A percentile compares a stretch with the other conserved stretches of the same genome.
Conservation (phyloP, 495 filamentous ascomycete genomes). For the Penicillium taxi region DNA sequence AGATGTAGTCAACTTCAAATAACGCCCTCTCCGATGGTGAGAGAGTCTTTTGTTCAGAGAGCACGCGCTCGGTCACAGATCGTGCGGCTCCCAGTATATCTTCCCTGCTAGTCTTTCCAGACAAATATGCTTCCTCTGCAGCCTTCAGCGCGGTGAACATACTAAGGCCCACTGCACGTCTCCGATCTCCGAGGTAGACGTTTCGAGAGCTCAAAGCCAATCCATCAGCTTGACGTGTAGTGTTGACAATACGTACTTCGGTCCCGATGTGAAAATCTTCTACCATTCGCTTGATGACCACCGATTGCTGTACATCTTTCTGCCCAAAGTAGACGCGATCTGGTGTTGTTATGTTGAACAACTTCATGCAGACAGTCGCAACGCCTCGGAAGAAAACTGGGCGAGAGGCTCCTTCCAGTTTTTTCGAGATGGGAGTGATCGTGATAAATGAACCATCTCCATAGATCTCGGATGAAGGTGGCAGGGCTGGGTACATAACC, state of each 20-base stretch:
- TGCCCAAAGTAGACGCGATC: slow-evolving; percentile 94
- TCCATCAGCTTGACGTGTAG: slow-evolving; percentile 71
- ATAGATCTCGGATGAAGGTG: slow-evolving; percentile 70
- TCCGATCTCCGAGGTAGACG: slow-evolving; percentile 74
- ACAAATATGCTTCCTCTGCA: slow-evolving; percentile 58
- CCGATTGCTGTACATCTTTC: slow-evolving; percentile 95
- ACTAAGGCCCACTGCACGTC: slow-evolving; percentile 63
- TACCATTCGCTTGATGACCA: slow-evolving; percentile 80
- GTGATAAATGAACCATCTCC: slow-evolving; percentile 87
- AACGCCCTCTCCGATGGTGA: slow-evolving; percentile 52
- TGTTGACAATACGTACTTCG: slow-evolving; percentile 64
- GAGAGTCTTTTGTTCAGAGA: slow-evolving; percentile 56
- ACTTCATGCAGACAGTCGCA: slow-evolving; percentile 93
- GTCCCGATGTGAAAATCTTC: slow-evolving; percentile 78
- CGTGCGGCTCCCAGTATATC: slow-evolving; percentile 63
- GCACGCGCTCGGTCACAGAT: slow-evolving; percentile 38
- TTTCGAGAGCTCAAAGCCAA: slow-evolving; percentile 93
- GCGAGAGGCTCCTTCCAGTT: slow-evolving; percentile 76
- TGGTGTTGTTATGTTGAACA: slow-evolving; percentile 86
- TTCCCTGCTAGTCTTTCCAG: slow-evolving; percentile 48
- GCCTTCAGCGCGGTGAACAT: slow-evolving; percentile 58
- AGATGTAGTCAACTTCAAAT: slow-evolving; percentile 86
- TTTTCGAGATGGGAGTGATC: slow-evolving; percentile 70
- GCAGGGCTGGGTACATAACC: slow-evolving; percentile 79
- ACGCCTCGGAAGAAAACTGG: slow-evolving; percentile 96